A percentile compares a stretch with the other conserved stretches of the same genome.
These are phyloP conservation scores for Basipetospora sp. DNA, from an alignment of 2,329 filamentous ascomycete species.

Conservation along the genomic window DNA sequence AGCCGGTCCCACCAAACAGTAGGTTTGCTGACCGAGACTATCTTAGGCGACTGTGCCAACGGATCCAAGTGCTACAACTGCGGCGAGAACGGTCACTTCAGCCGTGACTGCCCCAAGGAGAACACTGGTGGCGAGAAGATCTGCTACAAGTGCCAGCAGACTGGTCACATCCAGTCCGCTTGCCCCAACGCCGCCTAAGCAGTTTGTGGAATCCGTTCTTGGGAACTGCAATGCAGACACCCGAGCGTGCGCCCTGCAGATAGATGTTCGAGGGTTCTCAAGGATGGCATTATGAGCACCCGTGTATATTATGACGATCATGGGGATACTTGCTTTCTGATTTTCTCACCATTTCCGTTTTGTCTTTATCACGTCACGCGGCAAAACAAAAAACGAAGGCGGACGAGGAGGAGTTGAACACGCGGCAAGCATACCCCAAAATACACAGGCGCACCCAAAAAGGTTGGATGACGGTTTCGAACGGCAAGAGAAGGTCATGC, in stretches of 20 bases:
- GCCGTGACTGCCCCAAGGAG: constrained; percentile 90
- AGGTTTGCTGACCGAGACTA: constrained; percentile 8
- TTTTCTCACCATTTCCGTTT: constrained; percentile 3
- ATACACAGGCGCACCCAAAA: neutral
- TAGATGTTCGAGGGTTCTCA: constrained; percentile 3
- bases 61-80: constrained; percentile 99
- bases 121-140: constrained; percentile 77
- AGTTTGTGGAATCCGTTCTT: constrained; percentile 8
- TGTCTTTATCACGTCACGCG: constrained; percentile 5
- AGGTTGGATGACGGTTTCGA: constrained; percentile 5
- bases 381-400: constrained; percentile 1
- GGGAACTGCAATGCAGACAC: too few relatives aligned
- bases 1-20: neutral
- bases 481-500: constrained; percentile 3
- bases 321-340: constrained; percentile 1
- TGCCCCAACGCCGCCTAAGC: constrained; percentile 73
- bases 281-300: constrained; percentile 3
- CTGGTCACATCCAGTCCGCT: constrained; percentile 80
- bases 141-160: constrained; percentile 87
- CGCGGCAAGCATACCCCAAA: constrained; percentile 4
- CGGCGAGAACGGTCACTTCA: constrained; percentile 82
- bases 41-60: constrained; percentile 74
- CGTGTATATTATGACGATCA: constrained; percentile 7
- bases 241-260: neutral
- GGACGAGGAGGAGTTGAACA: neutral